These are phyloP conservation scores for Xylaria castorea DNA, from an alignment of 495 filamentous ascomycete genomes.

Conservation along the genomic window DNA sequence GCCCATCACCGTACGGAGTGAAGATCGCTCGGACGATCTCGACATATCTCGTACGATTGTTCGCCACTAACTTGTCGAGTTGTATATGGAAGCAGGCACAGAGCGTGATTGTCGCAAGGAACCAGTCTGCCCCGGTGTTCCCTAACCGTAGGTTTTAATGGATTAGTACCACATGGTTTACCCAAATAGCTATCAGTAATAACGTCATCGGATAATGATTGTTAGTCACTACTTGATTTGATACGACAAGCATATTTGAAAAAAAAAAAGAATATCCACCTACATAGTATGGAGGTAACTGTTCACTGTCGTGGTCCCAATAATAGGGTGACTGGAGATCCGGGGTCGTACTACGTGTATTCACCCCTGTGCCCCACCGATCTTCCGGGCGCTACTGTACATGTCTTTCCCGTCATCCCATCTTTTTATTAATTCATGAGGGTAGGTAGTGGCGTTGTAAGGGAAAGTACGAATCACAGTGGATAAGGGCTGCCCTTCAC, in stretches of 20 bases:
- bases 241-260: not conserved
- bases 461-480: too few relatives aligned
- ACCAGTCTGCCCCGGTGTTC: not conserved
- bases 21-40: not conserved
- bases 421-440: not conserved
- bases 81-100: not conserved
- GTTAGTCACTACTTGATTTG: not conserved
- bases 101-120: not conserved
- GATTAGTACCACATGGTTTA: not conserved
- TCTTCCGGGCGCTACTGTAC: not conserved
- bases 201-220: not conserved
- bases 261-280: not conserved
- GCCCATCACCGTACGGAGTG: not conserved
- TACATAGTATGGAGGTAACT: not conserved
- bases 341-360: not conserved
- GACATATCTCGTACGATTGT: not conserved
- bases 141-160: not conserved
- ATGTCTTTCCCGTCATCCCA: not conserved
- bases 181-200: not conserved
- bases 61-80: not conserved
- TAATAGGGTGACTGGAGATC: not conserved
- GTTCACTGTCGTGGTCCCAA: not conserved
- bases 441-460: not conserved
- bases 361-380: not conserved
- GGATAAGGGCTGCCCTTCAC: too few relatives aligned